Base-by-base conservation (phyloP, 345 rosid genomes). In the Eucalyptus regnans region DNA sequence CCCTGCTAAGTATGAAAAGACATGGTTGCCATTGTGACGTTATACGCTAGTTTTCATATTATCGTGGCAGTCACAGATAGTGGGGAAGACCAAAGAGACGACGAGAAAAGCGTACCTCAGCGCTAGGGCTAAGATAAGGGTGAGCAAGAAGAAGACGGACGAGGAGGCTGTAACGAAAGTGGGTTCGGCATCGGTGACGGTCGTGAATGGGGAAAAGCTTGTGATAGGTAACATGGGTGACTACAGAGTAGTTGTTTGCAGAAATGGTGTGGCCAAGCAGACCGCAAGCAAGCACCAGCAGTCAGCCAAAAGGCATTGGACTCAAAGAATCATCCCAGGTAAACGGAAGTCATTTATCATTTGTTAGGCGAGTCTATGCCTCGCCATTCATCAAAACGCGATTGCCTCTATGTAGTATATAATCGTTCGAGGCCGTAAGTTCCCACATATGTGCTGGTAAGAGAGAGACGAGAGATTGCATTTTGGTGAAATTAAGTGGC, bases 141-240 rank as follows among this genome's bases (percentile, higher is more conserved):
- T 92, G 85, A 88, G 90, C 71, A 86, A 68, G 51, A 90, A 91
- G 68, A 89, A 89, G 22, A 92, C 88, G 54, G 95, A 92, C 91
- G 88, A 46, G 44, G 20, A 86, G 92, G 85, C 87, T 86, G 27
- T 6, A 43, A 37, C 44, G 84, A 41, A 41, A 41, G 90, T 90
- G 37, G 87, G 96, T 49, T 92, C 96, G n/a, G 97, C 95, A 8
- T 91, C 93, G 33, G 97, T 91, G 54, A 88, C 92, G 92, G 94
- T 96, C 87, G 91, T 96, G 90, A 95, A 95, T 88, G 97, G 98
- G 83, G 96, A 93, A 87, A 94, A 92, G 92, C 95, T 96, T 86
- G 94, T 92, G 33, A 91, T 93, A 54, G 96, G 96, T 49, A 92
- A 92, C 92, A 93, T 96, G 84, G 96, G 98, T 25, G 94, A 91